Conservation (phyloP, 495 filamentous ascomycete species). For the Saxispiralis lemnorum region DNA sequence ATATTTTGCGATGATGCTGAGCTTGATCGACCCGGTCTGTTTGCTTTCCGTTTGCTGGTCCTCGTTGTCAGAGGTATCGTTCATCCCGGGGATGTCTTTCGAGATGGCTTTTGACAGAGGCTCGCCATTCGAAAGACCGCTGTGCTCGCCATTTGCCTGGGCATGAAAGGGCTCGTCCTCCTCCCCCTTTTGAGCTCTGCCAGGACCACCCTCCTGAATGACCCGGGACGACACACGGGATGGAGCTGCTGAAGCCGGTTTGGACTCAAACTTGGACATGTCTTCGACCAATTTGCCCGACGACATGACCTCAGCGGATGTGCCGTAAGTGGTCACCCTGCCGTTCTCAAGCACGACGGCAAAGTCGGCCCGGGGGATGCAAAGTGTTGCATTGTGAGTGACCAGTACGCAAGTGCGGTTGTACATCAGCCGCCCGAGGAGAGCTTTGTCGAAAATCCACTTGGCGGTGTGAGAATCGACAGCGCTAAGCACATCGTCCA, state of each 20-base stretch:
- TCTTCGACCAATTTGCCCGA: slow-evolving; percentile 80
- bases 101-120: slow-evolving; percentile 17
- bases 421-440: slow-evolving; percentile 78
- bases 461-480: slow-evolving; percentile 98
- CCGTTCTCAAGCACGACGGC: slow-evolving; percentile 83
- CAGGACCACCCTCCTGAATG: slow-evolving; percentile 26
- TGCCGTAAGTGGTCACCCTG: slow-evolving; percentile 56
- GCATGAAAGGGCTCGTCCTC: slow-evolving; percentile 8
- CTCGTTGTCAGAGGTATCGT: slow-evolving; percentile 28
- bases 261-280: slow-evolving; percentile 41
- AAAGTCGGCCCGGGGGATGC: slow-evolving; percentile 57
- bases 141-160: slow-evolving; percentile 21
- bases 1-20: slow-evolving; percentile 68
- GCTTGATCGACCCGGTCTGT: slow-evolving; percentile 68
- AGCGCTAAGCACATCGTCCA: slow-evolving; percentile 92
- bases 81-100: slow-evolving; percentile 20
- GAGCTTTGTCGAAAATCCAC: slow-evolving; percentile 89
- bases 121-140: slow-evolving; percentile 21
- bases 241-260: slow-evolving; percentile 25
- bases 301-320: slow-evolving; percentile 55
- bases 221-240: slow-evolving; percentile 50
- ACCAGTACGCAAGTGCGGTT: slow-evolving; percentile 84
- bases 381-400: slow-evolving; percentile 84
- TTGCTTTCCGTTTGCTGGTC: slow-evolving; percentile 49
- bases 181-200: background rate